Percentiles rank a stretch among this genome's conserved stretches.
These are phyloP conservation scores for Abrus precatorius DNA, from an alignment of 306 rosid genomes.

Conservation along the genomic window DNA sequence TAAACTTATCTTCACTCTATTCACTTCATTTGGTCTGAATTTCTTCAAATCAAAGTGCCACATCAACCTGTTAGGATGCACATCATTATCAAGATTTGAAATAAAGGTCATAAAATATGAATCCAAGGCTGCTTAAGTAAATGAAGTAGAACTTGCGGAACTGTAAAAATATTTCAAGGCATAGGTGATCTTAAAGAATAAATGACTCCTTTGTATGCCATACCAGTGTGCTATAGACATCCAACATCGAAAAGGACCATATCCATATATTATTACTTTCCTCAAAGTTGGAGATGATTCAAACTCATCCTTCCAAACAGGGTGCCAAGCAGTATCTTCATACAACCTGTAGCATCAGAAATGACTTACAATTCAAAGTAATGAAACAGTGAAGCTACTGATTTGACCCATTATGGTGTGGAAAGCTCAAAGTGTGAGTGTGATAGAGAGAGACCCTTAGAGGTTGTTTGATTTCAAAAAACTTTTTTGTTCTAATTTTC, in stretches of 20 bases:
- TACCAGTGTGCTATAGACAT: conserved; percentile 98
- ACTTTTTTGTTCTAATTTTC: too few relatives aligned
- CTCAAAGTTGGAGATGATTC: conserved; percentile 73
- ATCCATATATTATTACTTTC: conserved; percentile 80
- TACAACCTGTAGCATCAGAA: conserved; percentile 64
- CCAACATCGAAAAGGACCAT: conserved; percentile 93
- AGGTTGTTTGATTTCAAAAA: too few relatives aligned
- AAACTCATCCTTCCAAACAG: conserved; percentile 82
- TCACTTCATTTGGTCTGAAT: conserved; percentile 86
- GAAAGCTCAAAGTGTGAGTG: neutral
- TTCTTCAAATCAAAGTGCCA: conserved; percentile 85
- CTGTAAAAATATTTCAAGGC: conserved; percentile 23
- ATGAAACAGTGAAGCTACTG: conserved; percentile 34
- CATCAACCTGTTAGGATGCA: conserved; percentile 66
- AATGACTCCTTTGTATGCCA: conserved; percentile 7
- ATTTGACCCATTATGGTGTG: neutral
- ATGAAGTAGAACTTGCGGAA: conserved; percentile 36
- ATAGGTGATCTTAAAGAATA: conserved; percentile 5
- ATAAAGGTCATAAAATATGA: conserved; percentile 29
- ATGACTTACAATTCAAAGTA: conserved; percentile 38
- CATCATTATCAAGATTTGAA: conserved; percentile 30
- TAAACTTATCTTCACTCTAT: conserved; percentile 89
- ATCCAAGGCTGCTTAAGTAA: conserved; percentile 39
- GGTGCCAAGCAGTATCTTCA: conserved; percentile 98
- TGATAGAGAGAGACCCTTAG: neutral